phyloP scores from a whole-genome alignment of 495 filamentous ascomycete species.

The Penicillium dipodomyicola region DNA sequence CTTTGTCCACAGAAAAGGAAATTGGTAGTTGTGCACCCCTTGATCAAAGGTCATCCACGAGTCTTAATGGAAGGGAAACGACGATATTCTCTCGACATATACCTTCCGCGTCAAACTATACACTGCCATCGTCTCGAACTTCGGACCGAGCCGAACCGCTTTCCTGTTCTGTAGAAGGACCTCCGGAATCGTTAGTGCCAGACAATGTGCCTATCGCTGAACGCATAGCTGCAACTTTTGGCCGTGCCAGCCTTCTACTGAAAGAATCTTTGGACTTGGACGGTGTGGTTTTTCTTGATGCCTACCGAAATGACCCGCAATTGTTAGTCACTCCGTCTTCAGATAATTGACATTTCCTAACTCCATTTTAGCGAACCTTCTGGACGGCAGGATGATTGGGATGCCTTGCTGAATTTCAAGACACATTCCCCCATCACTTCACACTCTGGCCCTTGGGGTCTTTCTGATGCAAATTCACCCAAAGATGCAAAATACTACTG shows the following conservation, averaged over 20 bases:
- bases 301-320: slow-evolving; percentile 15
- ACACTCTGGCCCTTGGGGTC: slow-evolving; percentile 13
- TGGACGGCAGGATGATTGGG: neutral
- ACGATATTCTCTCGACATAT: neutral
- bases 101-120: neutral
- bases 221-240: slow-evolving; percentile 28
- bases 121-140: slow-evolving; percentile 8
- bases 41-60: neutral
- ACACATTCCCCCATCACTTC: slow-evolving; percentile 17
- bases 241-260: slow-evolving; percentile 33
- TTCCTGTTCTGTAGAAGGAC: neutral
- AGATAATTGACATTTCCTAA: neutral
- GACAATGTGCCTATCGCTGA: slow-evolving; percentile 11
- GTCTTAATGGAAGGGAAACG: neutral
- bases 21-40: neutral
- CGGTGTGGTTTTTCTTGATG: slow-evolving; percentile 39
- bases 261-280: slow-evolving; percentile 37
- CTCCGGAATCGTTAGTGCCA: neutral
- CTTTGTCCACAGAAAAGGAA: neutral
- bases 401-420: neutral
- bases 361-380: neutral
- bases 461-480: neutral
- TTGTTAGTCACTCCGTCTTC: slow-evolving; percentile 1
- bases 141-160: slow-evolving; percentile 6
- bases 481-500: slow-evolving; percentile 10